Evolutionary conservation across 768 basidiomycete species (phyloP).

Genomic region (Chiua virens): DNA sequence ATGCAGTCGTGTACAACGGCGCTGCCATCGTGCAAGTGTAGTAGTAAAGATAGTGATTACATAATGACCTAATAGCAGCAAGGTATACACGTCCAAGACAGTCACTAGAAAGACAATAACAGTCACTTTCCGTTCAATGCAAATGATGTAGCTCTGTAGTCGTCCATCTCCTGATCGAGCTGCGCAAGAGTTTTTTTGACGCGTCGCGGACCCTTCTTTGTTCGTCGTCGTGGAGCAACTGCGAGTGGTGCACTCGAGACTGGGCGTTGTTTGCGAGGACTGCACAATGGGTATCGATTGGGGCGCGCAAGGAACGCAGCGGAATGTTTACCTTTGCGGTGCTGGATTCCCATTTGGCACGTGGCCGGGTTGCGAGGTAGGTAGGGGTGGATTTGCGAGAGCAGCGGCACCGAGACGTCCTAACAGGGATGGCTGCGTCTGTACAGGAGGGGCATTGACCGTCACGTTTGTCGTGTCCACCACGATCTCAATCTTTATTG

Average conservation of each 20-base stretch:
- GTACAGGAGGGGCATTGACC: constrained; percentile 23
- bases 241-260: constrained; percentile 21
- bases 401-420: constrained; percentile 32
- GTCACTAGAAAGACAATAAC: too few species aligned
- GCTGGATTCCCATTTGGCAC: constrained; percentile 15
- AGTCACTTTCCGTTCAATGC: constrained; percentile 14
- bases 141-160: constrained; percentile 54
- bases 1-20: constrained; percentile 92
- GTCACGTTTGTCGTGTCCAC: constrained; percentile 39
- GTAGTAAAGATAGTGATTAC: constrained; percentile 14
- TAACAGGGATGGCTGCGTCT: constrained; percentile 38
- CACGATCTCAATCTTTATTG: constrained; percentile 65
- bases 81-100: neutral
- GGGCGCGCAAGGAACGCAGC: neutral
- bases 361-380: constrained; percentile 10
- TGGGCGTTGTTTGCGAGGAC: constrained; percentile 21
- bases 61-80: constrained; percentile 6
- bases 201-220: constrained; percentile 74
- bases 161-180: constrained; percentile 80
- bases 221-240: constrained; percentile 40
- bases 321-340: constrained; percentile 10
- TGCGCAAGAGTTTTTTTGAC: constrained; percentile 67
- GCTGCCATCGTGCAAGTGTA: constrained; percentile 67
- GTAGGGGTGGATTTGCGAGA: neutral
- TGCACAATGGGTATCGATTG: constrained; percentile 4